These are phyloP conservation scores for Aspergillus sparsus DNA, from an alignment of 495 filamentous ascomycete genomes.

Conservation along the genomic window DNA sequence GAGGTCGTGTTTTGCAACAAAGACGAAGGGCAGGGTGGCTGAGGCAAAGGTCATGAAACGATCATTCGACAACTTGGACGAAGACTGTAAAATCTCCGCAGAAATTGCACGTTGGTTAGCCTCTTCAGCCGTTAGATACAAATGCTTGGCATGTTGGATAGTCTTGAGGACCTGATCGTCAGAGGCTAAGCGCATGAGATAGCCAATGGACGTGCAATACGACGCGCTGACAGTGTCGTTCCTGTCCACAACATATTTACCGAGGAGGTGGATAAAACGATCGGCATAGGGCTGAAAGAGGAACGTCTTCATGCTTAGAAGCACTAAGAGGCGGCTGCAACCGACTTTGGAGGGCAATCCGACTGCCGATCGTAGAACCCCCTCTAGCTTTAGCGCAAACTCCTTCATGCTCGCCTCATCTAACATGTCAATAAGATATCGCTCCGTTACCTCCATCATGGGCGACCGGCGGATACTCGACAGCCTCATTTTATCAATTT, in stretches of 20 bases:
- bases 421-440: conserved; percentile 77
- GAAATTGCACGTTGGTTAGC: conserved; percentile 69
- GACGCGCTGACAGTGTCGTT: conserved; percentile 87
- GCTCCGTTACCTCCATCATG: conserved; percentile 89
- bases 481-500: conserved; percentile 81
- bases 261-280: conserved; percentile 70
- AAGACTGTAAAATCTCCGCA: conserved; percentile 73
- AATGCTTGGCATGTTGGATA: conserved; percentile 60
- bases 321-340: conserved; percentile 79
- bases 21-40: conserved; percentile 80
- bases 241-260: conserved; percentile 79
- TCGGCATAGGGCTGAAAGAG: conserved; percentile 77
- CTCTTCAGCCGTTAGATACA: conserved; percentile 82
- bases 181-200: conserved; percentile 73
- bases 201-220: conserved; percentile 84
- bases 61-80: conserved; percentile 86
- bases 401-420: conserved; percentile 73
- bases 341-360: conserved; percentile 93
- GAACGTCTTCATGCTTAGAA: conserved; percentile 74
- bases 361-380: conserved; percentile 78
- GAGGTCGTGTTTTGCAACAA: conserved; percentile 80
- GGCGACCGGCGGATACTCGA: conserved; percentile 81
- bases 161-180: conserved; percentile 69
- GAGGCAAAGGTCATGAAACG: conserved; percentile 76
- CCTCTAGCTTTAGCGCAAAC: conserved; percentile 69